Percentiles rank a stretch among this genome's conserved stretches.
Conservation (phyloP, 1,284 basidiomycete genomes). For the Wolfiporia cocos region DNA sequence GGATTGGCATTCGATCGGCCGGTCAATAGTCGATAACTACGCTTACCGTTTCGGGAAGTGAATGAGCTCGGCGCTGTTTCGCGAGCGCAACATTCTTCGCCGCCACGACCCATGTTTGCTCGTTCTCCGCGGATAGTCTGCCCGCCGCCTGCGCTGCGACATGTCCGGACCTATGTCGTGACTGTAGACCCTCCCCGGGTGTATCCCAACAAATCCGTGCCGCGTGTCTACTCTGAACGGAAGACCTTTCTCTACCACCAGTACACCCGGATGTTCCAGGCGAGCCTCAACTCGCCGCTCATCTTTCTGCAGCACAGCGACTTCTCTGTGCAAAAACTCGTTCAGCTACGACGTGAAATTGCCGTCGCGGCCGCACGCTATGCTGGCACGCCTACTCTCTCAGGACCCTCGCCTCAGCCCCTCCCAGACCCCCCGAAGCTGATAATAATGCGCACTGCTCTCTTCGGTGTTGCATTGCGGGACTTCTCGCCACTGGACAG, state of each 20-base stretch:
- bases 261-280: conserved; percentile 59
- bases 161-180: conserved; percentile 36
- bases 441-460: conserved; percentile 60
- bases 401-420: conserved; percentile 32
- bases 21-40: too few relatives aligned
- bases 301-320: conserved; percentile 68
- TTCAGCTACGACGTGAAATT: conserved; percentile 62
- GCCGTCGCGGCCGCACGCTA: conserved; percentile 41
- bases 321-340: conserved; percentile 57
- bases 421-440: conserved; percentile 37
- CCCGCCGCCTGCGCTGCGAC: conserved; percentile 9
- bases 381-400: conserved; percentile 35
- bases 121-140: conserved; percentile 10
- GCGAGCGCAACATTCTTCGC: neutral
- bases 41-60: too few relatives aligned
- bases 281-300: conserved; percentile 48
- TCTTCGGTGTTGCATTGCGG: conserved; percentile 69
- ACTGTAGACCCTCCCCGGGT: conserved; percentile 49
- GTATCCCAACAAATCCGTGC: conserved; percentile 44
- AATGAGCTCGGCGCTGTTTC: too few relatives aligned
- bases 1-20: too few relatives aligned
- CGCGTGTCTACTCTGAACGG: conserved; percentile 63
- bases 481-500: conserved; percentile 48
- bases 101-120: conserved; percentile 5
- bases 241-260: conserved; percentile 73